Percentiles rank a stretch among this genome's conserved stretches.
phyloP scores from a whole-genome alignment of 2,329 filamentous ascomycete genomes.

The Blumeriella jaapii region DNA sequence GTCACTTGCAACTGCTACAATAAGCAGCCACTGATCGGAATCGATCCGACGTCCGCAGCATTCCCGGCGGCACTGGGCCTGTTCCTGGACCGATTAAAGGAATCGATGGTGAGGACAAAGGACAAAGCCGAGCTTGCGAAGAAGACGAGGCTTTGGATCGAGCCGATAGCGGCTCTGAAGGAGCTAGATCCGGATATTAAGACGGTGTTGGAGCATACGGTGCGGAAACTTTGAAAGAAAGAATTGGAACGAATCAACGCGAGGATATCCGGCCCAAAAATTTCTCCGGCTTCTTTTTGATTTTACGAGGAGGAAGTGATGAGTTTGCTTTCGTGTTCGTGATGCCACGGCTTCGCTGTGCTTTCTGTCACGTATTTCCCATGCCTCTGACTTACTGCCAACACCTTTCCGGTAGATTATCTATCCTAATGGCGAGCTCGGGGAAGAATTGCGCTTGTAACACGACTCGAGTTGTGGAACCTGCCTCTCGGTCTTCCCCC shows the following conservation, averaged over 20 bases:
- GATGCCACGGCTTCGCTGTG: no score
- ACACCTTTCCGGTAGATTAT: no score
- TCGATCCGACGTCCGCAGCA: slow-evolving; percentile 49
- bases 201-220: slow-evolving; percentile 41
- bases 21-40: slow-evolving; percentile 55
- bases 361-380: no score
- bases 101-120: slow-evolving; percentile 32
- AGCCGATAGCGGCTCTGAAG: slow-evolving; percentile 36
- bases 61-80: slow-evolving; percentile 63
- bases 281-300: no score
- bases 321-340: no score
- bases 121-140: slow-evolving; percentile 35
- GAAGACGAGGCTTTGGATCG: slow-evolving; percentile 44
- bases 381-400: no score
- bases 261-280: no score
- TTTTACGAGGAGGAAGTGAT: no score
- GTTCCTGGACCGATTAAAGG: slow-evolving; percentile 51
- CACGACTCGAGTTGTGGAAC: no score
- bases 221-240: slow-evolving; percentile 16
- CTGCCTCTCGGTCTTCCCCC: no score
- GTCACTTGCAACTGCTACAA: slow-evolving; percentile 61
- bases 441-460: no score
- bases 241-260: background rate
- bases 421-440: no score
- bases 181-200: slow-evolving; percentile 44